These are phyloP conservation scores for Alnus rubra DNA, from an alignment of 306 rosid species.

Conservation along the genomic window DNA sequence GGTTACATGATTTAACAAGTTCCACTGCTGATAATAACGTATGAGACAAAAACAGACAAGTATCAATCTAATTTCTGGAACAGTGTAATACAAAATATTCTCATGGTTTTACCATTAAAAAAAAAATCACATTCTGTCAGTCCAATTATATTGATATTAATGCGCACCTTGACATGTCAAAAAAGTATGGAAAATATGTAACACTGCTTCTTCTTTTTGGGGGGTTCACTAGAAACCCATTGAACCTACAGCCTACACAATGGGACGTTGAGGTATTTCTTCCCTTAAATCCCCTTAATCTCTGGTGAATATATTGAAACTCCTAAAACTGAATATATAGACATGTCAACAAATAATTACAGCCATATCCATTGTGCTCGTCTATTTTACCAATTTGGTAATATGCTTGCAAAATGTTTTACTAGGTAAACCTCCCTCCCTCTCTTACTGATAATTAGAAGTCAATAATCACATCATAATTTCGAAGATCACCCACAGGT, in stretches of 20 bases:
- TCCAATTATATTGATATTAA: neutral
- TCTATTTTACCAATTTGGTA: neutral
- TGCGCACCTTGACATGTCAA: neutral
- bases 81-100: neutral
- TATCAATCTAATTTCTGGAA: neutral
- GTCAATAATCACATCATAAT: neutral
- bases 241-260: neutral
- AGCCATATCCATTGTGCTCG: neutral
- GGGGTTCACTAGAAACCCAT: neutral
- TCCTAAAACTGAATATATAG: neutral
- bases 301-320: neutral
- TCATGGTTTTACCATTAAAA: neutral
- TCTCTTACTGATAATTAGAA: too few species aligned
- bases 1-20: too few species aligned
- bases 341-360: neutral
- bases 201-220: neutral
- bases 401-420: neutral
- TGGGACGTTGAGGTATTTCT: neutral
- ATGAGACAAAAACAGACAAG: neutral
- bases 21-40: too few species aligned
- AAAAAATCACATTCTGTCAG: neutral
- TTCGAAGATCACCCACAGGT: constrained; percentile 17
- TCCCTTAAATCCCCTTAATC: neutral
- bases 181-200: neutral
- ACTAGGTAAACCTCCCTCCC: neutral